phyloP scores from a whole-genome alignment of 2,329 filamentous ascomycete genomes.

The Exserohilum turcica region DNA sequence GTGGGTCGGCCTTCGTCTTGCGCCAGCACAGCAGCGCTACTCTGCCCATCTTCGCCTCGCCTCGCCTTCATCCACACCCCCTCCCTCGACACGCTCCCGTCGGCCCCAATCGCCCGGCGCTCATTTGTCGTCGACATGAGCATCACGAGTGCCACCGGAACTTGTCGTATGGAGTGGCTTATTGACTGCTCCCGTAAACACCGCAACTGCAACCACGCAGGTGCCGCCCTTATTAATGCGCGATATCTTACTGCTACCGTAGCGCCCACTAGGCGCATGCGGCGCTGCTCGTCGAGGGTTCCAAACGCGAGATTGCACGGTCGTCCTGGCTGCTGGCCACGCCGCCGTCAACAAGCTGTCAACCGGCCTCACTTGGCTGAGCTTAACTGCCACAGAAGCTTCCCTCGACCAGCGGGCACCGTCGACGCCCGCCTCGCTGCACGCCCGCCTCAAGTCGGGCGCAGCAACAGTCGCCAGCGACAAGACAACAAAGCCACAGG shows the following conservation, averaged over 20 bases:
- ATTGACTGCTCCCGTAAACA: conserved; percentile 18
- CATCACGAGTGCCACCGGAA: background rate
- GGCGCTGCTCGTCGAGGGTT: conserved; percentile 11
- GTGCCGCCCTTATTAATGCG: conserved; percentile 16
- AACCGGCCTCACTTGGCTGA: background rate
- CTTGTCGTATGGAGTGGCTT: conserved; percentile 20
- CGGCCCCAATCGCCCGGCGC: conserved; percentile 2
- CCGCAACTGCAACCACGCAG: conserved; percentile 6
- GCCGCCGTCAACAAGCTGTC: background rate
- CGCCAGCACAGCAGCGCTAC: too few relatives aligned
- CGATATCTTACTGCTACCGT: conserved; percentile 12
- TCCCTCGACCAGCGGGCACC: background rate
- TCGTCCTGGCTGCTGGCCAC: conserved; percentile 1
- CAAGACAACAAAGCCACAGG: background rate
- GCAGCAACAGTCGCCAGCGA: background rate
- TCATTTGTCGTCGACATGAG: conserved; percentile 14
- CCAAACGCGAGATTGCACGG: conserved; percentile 24
- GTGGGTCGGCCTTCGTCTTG: background rate
- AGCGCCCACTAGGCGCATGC: conserved; percentile 22
- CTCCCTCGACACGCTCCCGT: background rate
- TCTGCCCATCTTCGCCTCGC: background rate
- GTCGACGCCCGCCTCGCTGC: background rate
- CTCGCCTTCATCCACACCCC: background rate
- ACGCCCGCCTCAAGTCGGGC: conserved; percentile 1
- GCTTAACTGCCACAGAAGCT: background rate